Evolutionary conservation across 2,329 filamentous ascomycete species (phyloP).

Genomic region (Aspergillus sp.): DNA sequence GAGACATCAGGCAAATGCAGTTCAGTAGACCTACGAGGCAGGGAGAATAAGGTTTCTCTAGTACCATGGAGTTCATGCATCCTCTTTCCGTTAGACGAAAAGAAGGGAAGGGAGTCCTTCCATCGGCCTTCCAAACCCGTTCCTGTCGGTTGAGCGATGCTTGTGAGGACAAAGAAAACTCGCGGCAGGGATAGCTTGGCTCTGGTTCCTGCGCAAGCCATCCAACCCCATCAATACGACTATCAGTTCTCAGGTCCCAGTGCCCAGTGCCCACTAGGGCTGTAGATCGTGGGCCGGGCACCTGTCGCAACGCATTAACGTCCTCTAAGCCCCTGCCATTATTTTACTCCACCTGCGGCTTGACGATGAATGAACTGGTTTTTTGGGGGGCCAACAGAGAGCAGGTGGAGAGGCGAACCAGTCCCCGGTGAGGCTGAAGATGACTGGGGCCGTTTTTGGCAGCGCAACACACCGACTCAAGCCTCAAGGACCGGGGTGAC

Average conservation of each 20-base stretch:
- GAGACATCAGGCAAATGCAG: background rate
- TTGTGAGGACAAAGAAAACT: constrained; percentile 14
- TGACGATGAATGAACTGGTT: background rate
- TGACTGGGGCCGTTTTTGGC: background rate
- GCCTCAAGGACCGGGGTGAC: background rate
- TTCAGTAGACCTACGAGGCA: too few relatives aligned
- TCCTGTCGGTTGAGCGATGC: background rate
- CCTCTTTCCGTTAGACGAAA: background rate
- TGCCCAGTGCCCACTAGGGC: background rate
- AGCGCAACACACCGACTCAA: constrained; percentile 1
- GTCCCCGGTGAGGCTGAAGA: background rate
- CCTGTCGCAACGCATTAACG: constrained; percentile 1
- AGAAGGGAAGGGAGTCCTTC: constrained; percentile 5
- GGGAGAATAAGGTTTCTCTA: background rate
- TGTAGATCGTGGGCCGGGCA: constrained; percentile 16
- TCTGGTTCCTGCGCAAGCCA: constrained; percentile 26
- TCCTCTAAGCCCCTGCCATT: background rate
- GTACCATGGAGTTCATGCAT: background rate
- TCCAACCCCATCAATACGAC: constrained; percentile 9
- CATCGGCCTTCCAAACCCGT: constrained; percentile 6
- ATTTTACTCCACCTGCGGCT: background rate
- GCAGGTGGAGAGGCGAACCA: background rate
- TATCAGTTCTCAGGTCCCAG: constrained; percentile 4
- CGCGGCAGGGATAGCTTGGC: background rate
- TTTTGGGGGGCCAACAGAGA: background rate